Evolutionary conservation across 805 yeast species (phyloP), one percentile per base, ranked within the genome.

Genomic region (Pichia pseudocactophila): DNA sequence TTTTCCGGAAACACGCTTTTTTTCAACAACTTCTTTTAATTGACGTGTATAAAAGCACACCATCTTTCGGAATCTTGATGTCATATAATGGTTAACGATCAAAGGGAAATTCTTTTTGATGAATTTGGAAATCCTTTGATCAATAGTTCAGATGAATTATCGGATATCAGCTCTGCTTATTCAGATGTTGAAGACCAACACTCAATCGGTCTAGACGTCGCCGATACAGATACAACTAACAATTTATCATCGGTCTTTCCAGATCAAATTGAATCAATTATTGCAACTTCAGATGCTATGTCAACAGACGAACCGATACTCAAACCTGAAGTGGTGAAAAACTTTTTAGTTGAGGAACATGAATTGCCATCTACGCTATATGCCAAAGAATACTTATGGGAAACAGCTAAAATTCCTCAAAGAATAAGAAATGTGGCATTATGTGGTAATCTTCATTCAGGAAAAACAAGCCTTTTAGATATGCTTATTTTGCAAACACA

Each of bases 401-500:
- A 70, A 4, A 54, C 77, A 50, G 43, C 62, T 5, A 47, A 51
- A 9, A 51, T 75, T 1, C 87, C 95, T 0, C 77, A 76, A 12
- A 77, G 81, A 50, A 69, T 80, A 8, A 70, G 95, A 37, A 89
- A 83, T 58, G 64, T 89, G 15, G 82, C 89, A 0, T 50, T 92
- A 1, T 76, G 80, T n/a, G 98, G 98, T 0, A 75, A 78, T 34
- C 57, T 83, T 2, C 84, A 85, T 51, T 78, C 86, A 5, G 99
- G 99, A 2, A 92, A 92, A 62, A 84, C 97, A 0, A 69, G 86
- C 0, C 62, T 89, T 1, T 50, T 85, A 3, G 96, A 90, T 55
- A 58, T 73, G 59, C 59, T 90, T 19, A 75, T 87, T 0, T 49
- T 65, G 3, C 78, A 81, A 43, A 78, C 95, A 0, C 96, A 87